Conservation (phyloP, 345 rosid species). For the Eucalyptus sp. region DNA sequence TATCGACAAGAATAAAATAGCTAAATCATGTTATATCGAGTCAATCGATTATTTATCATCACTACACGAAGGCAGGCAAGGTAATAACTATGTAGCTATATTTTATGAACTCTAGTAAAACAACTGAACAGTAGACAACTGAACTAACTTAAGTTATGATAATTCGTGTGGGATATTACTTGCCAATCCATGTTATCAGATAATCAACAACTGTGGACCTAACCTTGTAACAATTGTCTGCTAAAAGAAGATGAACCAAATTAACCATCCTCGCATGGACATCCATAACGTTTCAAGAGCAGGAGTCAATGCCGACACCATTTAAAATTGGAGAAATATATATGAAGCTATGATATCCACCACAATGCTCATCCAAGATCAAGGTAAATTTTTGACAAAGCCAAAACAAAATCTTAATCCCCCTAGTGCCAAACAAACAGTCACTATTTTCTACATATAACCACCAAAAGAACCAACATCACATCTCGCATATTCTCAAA, state of each 20-base stretch:
- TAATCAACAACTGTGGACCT: background rate
- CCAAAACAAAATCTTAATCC: no score
- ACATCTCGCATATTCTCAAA: background rate
- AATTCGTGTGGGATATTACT: background rate
- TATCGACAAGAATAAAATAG: background rate
- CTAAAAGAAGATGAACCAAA: background rate
- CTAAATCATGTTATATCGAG: accelerated
- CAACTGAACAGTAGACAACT: background rate
- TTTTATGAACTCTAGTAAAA: background rate
- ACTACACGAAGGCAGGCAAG: accelerated
- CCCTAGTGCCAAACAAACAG: no score
- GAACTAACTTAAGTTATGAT: background rate
- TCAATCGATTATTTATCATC: background rate
- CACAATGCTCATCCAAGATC: no score
- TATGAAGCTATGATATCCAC: no score
- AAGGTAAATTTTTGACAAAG: no score
- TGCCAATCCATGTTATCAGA: background rate
- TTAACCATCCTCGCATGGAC: accelerated
- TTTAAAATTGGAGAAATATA: no score
- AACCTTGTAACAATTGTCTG: background rate
- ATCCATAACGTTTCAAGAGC: background rate
- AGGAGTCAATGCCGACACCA: background rate
- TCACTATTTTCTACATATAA: no score
- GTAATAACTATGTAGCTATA: background rate
- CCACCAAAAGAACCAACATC: background rate